phyloP scores from a whole-genome alignment of 805 yeast genomes.

The Schwanniomyces vanrijiae region DNA sequence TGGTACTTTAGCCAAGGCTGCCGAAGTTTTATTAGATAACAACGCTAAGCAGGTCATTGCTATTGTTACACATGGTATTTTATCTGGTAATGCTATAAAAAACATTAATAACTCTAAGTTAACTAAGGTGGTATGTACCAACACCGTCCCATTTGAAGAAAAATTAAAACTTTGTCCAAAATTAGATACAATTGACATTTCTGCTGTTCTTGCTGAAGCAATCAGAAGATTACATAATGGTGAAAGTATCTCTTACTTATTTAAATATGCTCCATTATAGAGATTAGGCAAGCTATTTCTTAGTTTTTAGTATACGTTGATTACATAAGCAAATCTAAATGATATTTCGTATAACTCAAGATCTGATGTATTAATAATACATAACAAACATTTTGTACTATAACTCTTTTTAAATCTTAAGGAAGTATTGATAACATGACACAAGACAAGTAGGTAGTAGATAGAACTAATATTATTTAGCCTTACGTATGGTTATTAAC shows the following conservation, averaged over 20 bases:
- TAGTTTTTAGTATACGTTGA: not conserved
- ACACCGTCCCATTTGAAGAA: conserved; percentile 82
- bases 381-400: not conserved
- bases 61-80: conserved; percentile 93
- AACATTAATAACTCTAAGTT: conserved; percentile 68
- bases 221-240: conserved; percentile 95
- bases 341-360: not conserved
- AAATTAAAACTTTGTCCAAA: conserved; percentile 60
- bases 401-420: not conserved
- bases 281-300: not conserved
- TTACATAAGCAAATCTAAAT: not conserved
- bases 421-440: not conserved
- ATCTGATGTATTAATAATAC: not conserved
- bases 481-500: not conserved
- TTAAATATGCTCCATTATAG: conserved; percentile 56
- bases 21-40: conserved; percentile 76
- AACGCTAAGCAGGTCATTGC: conserved; percentile 88
- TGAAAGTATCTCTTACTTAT: conserved; percentile 86
- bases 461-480: not conserved
- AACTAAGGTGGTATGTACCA: conserved; percentile 81
- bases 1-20: conserved; percentile 94
- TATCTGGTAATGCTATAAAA: conserved; percentile 79
- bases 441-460: not conserved
- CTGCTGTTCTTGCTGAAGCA: conserved; percentile 89
- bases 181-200: conserved; percentile 79